phyloP scores from a whole-genome alignment of 805 yeast species.

The Candida bentonensis region DNA sequence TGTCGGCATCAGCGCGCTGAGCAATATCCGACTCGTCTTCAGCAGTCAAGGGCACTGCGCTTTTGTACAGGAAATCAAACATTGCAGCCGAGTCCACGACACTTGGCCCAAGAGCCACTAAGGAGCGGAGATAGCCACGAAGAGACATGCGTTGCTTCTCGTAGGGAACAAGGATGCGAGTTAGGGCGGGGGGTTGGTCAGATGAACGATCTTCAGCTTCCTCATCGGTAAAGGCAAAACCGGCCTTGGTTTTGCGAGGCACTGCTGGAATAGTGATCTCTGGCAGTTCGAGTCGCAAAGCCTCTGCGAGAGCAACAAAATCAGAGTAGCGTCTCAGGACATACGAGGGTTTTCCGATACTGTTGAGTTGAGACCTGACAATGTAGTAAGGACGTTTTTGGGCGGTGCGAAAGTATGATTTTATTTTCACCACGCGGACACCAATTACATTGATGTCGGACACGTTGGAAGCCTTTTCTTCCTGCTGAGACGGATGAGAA shows the following conservation, averaged over 20 bases:
- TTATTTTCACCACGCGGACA: slow-evolving; percentile 28
- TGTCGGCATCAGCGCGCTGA: slow-evolving; percentile 47
- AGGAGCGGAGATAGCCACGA: slow-evolving; percentile 50
- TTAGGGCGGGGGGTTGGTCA: slow-evolving; percentile 24
- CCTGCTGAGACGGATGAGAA: slow-evolving; percentile 8
- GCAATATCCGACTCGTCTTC: slow-evolving; percentile 42
- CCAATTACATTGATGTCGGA: slow-evolving; percentile 55
- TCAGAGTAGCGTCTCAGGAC: slow-evolving; percentile 54
- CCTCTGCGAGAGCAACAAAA: slow-evolving; percentile 42
- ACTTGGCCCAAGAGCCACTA: slow-evolving; percentile 37
- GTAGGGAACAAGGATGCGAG: slow-evolving; percentile 32
- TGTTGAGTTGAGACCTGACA: slow-evolving; percentile 15
- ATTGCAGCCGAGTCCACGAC: slow-evolving; percentile 40
- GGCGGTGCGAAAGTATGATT: slow-evolving; percentile 18
- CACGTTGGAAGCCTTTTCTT: slow-evolving; percentile 32
- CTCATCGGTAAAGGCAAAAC: slow-evolving; percentile 40
- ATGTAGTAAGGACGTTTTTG: slow-evolving; percentile 20
- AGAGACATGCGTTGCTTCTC: slow-evolving; percentile 69
- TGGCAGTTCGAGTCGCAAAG: slow-evolving; percentile 23
- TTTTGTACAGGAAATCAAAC: slow-evolving; percentile 35
- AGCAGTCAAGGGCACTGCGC: slow-evolving; percentile 22
- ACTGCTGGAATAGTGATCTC: background rate
- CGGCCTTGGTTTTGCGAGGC: slow-evolving; percentile 5
- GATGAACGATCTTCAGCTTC: slow-evolving; percentile 45
- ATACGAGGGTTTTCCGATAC: slow-evolving; percentile 25